Percentiles rank a stretch among this genome's conserved stretches.
Conservation (phyloP, 108 stramenopile species). For the Discostella pseudostelligera region DNA sequence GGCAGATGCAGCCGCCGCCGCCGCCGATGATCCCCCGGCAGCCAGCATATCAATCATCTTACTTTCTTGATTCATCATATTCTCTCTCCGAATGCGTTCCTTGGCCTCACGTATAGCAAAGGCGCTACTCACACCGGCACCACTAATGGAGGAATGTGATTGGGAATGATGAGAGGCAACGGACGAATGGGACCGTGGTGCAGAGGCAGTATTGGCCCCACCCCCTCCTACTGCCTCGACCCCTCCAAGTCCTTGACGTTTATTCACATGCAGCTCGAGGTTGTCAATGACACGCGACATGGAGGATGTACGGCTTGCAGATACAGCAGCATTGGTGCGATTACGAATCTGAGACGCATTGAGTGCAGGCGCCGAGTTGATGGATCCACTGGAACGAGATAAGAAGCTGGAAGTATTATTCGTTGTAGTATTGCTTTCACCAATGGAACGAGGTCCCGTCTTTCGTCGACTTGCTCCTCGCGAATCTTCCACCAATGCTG, state of each 20-base stretch:
- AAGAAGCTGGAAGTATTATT: neutral
- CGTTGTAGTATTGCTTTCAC: neutral
- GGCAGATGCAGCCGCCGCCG: conserved; percentile 15
- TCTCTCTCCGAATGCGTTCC: conserved; percentile 39
- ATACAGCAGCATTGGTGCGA: conserved; percentile 37
- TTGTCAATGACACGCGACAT: conserved; percentile 83
- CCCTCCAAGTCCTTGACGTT: conserved; percentile 17
- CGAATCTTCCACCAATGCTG: conserved; percentile 37
- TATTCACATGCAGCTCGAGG: conserved; percentile 58
- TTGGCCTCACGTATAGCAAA: conserved; percentile 38
- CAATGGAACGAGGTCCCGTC: conserved; percentile 9
- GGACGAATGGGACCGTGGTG: conserved; percentile 1
- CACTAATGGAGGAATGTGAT: neutral
- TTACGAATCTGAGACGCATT: conserved; percentile 60
- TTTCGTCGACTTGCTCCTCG: conserved; percentile 54
- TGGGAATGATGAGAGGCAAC: conserved; percentile 3
- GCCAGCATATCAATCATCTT: conserved; percentile 49
- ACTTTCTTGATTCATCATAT: conserved; percentile 34
- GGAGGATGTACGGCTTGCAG: conserved; percentile 37
- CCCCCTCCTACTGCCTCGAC: conserved; percentile 1
- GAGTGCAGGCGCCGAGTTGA: conserved; percentile 81
- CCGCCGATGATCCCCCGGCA: conserved; percentile 18
- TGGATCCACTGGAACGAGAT: conserved; percentile 33
- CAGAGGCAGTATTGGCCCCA: neutral
- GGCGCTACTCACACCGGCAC: conserved; percentile 10